phyloP scores from a whole-genome alignment of 345 rosid genomes.

The Sonneratia caseolaris region DNA sequence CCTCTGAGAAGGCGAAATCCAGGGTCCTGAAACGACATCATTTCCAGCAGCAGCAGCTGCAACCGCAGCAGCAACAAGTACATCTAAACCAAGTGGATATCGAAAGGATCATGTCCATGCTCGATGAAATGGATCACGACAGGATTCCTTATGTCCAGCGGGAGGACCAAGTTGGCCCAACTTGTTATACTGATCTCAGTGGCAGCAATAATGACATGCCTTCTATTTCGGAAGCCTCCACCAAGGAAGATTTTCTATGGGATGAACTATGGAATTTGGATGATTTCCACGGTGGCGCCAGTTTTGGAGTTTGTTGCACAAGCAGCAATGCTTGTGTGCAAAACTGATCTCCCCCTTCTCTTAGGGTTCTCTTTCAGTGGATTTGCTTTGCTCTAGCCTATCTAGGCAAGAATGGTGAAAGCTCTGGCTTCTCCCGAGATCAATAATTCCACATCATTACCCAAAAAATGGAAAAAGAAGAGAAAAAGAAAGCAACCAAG shows the following conservation, averaged over 20 bases:
- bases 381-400: background rate
- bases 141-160: background rate
- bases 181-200: background rate
- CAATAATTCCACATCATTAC: background rate
- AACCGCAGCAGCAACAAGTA: background rate
- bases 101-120: constrained; percentile 1
- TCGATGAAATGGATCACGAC: background rate
- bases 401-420: background rate
- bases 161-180: background rate
- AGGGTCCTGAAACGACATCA: background rate
- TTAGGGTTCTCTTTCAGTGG: background rate
- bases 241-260: background rate
- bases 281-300: background rate
- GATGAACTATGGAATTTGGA: constrained; percentile 2
- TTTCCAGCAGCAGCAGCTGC: constrained; percentile 1
- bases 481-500: background rate
- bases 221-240: background rate
- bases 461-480: background rate
- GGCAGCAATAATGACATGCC: background rate
- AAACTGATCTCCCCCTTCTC: background rate
- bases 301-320: constrained; percentile 1
- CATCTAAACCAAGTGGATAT: background rate
- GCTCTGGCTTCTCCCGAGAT: background rate
- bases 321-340: background rate
- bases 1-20: background rate